Evolutionary conservation across 176 grass and related monocot species (phyloP), one percentile per base, ranked within the genome.

Genomic region (Poa annua): DNA sequence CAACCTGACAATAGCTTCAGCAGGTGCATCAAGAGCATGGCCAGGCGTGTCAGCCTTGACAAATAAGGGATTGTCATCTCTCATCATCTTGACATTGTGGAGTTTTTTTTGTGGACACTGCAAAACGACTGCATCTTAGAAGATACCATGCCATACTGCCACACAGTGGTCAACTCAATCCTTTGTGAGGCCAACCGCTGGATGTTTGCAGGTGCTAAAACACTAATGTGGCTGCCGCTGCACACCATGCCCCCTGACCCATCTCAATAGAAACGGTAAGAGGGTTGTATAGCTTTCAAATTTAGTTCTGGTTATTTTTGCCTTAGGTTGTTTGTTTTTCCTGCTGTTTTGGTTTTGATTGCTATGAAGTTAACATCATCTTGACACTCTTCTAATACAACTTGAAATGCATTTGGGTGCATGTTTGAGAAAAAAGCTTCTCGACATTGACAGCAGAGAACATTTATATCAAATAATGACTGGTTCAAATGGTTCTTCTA

Each of bases 201-300:
- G 69, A 72, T 72, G 61, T 16, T 65, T 17, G 61, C 26, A 29
- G 60, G 61, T 34, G 61, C 61, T 65, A 65, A 32, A 64, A 26
- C 61, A 65, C 15, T 65, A 29, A 35, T 2, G 34, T 6, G 2
- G 62, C 29, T 34, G 29, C 62, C 6, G 1, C 61, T 33, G 61
- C 10, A 2, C 14, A 62, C 24, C 24, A 62, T 5, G 61, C 64
- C 15, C 20, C 32, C 64, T 38, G 32, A 38, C 64, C 8, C 8
- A 3, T 32, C 29, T 35, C 62, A 0, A 9, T 35, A 35, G 62
- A 29, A 66, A 15, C 32, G 14, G 62, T 15, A 35, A 7, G 6
- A 66, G 6, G 61, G 64, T 66, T 66, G 33, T 66, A 66, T 66
- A 20, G 33, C 15, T 19, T 66, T 38, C 3, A 20, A 35, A 36